Base-by-base conservation (phyloP, 2,329 filamentous ascomycete genomes). In the Claviceps capensis region DNA sequence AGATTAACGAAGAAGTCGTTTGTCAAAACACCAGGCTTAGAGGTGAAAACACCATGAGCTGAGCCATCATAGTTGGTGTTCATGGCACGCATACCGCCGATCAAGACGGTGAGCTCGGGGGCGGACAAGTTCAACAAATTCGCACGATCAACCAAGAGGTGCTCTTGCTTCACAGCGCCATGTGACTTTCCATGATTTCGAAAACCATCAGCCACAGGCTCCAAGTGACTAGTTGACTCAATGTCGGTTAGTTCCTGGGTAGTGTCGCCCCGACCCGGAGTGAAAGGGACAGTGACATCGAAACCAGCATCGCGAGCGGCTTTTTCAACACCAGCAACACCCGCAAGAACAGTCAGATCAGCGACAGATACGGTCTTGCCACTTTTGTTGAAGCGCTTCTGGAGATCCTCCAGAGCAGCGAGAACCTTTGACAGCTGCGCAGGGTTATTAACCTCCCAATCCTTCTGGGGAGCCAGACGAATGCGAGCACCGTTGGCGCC, bases 1-100 rank as follows among this genome's bases (percentile, higher is more conserved):
- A 90, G 73, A 70, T 89, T 88, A 67, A 86, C 77, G 62, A 90
- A 90, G 76, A 88, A 90, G 70, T 89, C 86, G 67, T 86, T 88
- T 62, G 81, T 86, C 60, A 90, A 73, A 59, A 78, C 68, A 43
- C 86, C 86, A 1, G 83, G 82, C 7, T 72, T 73, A 59, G 75
- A 73, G 52, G 86, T 90, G 62, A 89, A 74, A 53, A 89, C 75
- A 54, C 86, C 86, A 53, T 78, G 67, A 23, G 71, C 63, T 0
- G 83, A 86, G 43, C 81, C 81, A 59, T 89, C 83, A 56, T 74
- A 86, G 73, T 89, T 90, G 64, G 78, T 71, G 63, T 80, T 78
- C 50, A 90, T 71, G 1, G 74, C 77, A 58, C 86, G 85, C 51
- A 90, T 72, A 65, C 86, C 86, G 57, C 85, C 86, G 22, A 88